Conservation (phyloP, 202 grass and related monocot species). For the Carex sylvatica region DNA sequence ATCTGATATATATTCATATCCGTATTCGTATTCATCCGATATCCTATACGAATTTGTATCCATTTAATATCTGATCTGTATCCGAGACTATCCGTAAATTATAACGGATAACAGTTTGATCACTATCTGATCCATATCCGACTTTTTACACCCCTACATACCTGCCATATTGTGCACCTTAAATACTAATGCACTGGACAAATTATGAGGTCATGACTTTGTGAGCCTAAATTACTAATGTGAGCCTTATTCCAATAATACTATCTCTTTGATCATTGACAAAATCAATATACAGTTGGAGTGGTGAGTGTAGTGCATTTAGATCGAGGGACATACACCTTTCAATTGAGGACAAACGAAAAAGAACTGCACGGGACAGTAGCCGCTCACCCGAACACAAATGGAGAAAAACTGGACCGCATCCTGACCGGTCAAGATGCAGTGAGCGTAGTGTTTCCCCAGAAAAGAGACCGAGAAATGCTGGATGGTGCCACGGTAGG, state of each 20-base stretch:
- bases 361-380: neutral
- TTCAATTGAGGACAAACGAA: neutral
- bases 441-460: no score
- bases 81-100: no score
- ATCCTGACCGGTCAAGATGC: no score
- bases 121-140: no score
- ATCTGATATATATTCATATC: no score
- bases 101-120: no score
- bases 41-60: no score
- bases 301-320: neutral
- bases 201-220: neutral
- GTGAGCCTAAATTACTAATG: neutral
- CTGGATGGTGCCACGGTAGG: no score
- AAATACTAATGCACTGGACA: neutral
- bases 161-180: neutral
- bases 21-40: no score
- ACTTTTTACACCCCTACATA: neutral
- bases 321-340: neutral
- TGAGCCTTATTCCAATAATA: neutral
- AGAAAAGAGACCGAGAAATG: no score
- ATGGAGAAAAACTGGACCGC: no score
- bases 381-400: neutral
- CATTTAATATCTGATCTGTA: no score
- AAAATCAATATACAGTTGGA: neutral
- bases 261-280: neutral